Evolutionary conservation across 2,329 filamentous ascomycete species (phyloP), one percentile per base, ranked within the genome.

Genomic region (Orbilia quercus): DNA sequence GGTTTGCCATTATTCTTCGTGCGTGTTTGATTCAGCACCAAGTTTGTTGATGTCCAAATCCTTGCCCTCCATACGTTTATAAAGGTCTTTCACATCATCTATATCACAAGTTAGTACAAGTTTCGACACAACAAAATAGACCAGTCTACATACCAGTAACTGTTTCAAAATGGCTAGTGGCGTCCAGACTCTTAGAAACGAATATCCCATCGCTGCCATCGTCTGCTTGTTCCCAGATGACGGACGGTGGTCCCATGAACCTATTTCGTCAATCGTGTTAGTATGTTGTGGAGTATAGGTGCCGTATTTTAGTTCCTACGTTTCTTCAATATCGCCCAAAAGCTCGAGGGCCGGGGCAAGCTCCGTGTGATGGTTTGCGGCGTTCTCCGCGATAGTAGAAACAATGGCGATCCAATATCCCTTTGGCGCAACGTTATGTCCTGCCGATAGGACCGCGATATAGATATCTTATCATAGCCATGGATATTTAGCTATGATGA

Each of bases 391-490:
- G 80, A 99, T 97, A 72, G 95, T 99, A 51, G 92, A 96, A 76
- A 99, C 94, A 74, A 98, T 99, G 78, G 95, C 95, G 78, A 99
- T 92, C 85, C 96, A 99, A 87, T 97, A 98, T 74, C 94, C 94
- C 87, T 96, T 96, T 79, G 96, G 95, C 84, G 94, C 98, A 78
- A 99, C 96, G 79, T 96, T 98, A 85, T 99, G 96, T 38, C 93
- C 91, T 40, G 91, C 92, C 0, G 93, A 97, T 71, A 99, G 92
- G 81, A 95, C 91, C 66, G 95, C 94, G 80, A 99, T 90, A 85
- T 99, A 99, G 80, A 99, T 93, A 80, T 98, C 92, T 95, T 76
- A 20, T 9, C 4, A 4, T 23, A 20, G 20, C 77, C 69, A 78
- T 28, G 71, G 42, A 36, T 40, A 14, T 9, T 16, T 36, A 54